Percentiles rank a stretch among this genome's conserved stretches.
These are phyloP conservation scores for Mayamaea pseudoterrestris DNA, from an alignment of 108 stramenopile genomes.

Conservation along the genomic window DNA sequence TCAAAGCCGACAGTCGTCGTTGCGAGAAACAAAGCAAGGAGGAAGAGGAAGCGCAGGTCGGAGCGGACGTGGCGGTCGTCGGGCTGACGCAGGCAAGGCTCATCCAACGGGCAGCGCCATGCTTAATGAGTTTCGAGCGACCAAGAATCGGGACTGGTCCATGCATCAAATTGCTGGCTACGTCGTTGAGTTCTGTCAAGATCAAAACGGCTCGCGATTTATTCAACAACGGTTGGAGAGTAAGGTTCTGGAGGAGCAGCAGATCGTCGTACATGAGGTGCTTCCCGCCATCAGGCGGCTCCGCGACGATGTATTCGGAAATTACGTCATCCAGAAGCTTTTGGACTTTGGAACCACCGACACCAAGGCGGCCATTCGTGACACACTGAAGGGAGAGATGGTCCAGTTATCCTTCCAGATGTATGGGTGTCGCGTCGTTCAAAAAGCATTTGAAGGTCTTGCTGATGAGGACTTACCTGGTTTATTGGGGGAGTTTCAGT, in stretches of 20 bases:
- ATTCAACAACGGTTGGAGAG: constrained; percentile 92
- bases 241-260: constrained; percentile 59
- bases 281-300: constrained; percentile 59
- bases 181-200: constrained; percentile 88
- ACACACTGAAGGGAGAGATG: constrained; percentile 65
- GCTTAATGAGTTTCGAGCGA: constrained; percentile 58
- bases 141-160: constrained; percentile 74
- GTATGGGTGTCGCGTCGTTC: constrained; percentile 96
- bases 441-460: constrained; percentile 83
- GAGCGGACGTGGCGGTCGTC: constrained; percentile 16
- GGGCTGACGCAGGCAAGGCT: constrained; percentile 21
- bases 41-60: constrained; percentile 5
- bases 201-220: constrained; percentile 97
- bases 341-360: constrained; percentile 82
- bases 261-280: constrained; percentile 77
- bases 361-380: constrained; percentile 51
- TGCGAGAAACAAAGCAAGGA: constrained; percentile 21
- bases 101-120: constrained; percentile 41
- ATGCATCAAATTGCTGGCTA: constrained; percentile 48
- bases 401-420: constrained; percentile 74
- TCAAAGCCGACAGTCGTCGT: constrained; percentile 31
- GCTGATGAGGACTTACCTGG: constrained; percentile 58
- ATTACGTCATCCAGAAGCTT: constrained; percentile 96
- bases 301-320: constrained; percentile 87
- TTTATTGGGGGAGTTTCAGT: constrained; percentile 76